Evolutionary conservation across 257 asterid species (phyloP).

Genomic region (Gentiana dahurica): DNA sequence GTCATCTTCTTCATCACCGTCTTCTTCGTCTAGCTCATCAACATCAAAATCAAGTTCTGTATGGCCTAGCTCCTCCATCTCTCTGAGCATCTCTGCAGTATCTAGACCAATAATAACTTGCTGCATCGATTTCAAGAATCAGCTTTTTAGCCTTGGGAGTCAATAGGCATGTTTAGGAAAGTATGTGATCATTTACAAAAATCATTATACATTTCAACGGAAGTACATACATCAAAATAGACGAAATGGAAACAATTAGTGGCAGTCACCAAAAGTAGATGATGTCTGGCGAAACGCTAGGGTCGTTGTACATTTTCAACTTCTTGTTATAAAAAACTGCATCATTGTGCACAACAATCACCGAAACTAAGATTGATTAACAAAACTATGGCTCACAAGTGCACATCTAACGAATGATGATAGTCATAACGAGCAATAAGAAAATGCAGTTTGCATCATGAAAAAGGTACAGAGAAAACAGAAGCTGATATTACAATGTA

Average conservation of each 20-base stretch:
- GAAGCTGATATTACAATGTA: background rate
- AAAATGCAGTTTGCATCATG: no score
- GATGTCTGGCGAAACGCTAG: no score
- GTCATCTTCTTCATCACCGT: slow-evolving; percentile 59
- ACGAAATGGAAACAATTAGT: no score
- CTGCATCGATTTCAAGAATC: slow-evolving; percentile 43
- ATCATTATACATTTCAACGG: background rate
- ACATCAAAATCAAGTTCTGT: slow-evolving; percentile 58
- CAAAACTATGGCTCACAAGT: no score
- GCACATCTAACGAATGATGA: no score
- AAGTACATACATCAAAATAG: background rate
- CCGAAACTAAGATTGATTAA: no score
- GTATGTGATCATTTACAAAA: no score
- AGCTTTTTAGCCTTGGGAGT: background rate
- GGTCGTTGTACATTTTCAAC: no score
- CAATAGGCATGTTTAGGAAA: background rate
- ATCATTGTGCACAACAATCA: no score
- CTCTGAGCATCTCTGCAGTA: slow-evolving; percentile 73
- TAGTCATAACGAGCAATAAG: no score
- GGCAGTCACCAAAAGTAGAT: no score
- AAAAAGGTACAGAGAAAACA: background rate
- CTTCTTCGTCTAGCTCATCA: slow-evolving; percentile 66
- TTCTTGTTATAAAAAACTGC: no score
- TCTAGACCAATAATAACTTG: slow-evolving; percentile 89
- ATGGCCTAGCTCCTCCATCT: slow-evolving; percentile 65